Conservation (phyloP, 768 basidiomycete genomes). For the Piloderma croceum region DNA sequence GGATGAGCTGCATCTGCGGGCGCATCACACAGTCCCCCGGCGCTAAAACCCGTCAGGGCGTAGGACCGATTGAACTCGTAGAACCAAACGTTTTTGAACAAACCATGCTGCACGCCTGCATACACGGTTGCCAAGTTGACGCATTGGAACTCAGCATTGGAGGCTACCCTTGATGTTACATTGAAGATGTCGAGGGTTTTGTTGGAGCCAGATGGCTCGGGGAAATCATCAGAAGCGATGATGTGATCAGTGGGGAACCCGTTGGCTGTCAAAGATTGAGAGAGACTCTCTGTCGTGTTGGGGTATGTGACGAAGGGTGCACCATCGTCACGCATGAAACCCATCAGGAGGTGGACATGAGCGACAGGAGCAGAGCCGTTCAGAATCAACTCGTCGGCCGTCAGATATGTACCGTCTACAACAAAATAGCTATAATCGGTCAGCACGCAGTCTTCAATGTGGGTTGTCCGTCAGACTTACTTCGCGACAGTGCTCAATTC, state of each 20-base stretch:
- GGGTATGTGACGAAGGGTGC: conserved; percentile 40
- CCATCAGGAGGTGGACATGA: conserved; percentile 42
- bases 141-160: conserved; percentile 42
- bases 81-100: conserved; percentile 37
- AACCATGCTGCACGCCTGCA: conserved; percentile 35
- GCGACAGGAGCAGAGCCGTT: conserved; percentile 35
- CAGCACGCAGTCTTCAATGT: neutral
- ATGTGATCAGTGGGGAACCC: conserved; percentile 16
- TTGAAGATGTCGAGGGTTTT: conserved; percentile 40
- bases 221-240: conserved; percentile 34
- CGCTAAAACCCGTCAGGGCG: conserved; percentile 35
- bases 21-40: conserved; percentile 39
- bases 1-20: conserved; percentile 37
- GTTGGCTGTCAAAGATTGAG: conserved; percentile 13
- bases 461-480: conserved; percentile 17
- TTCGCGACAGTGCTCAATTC: conserved; percentile 27
- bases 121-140: conserved; percentile 45
- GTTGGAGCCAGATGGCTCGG: conserved; percentile 30
- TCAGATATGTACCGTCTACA: conserved; percentile 44
- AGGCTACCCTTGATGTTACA: conserved; percentile 38
- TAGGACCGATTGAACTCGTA: conserved; percentile 47
- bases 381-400: conserved; percentile 32
- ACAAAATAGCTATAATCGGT: conserved; percentile 30
- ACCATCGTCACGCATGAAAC: conserved; percentile 49
- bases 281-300: conserved; percentile 10